Percentiles rank a stretch among this genome's conserved stretches.
Conservation (phyloP, 228 moss, liverwort and hornwort genomes). For the Sphagnum fallax region DNA sequence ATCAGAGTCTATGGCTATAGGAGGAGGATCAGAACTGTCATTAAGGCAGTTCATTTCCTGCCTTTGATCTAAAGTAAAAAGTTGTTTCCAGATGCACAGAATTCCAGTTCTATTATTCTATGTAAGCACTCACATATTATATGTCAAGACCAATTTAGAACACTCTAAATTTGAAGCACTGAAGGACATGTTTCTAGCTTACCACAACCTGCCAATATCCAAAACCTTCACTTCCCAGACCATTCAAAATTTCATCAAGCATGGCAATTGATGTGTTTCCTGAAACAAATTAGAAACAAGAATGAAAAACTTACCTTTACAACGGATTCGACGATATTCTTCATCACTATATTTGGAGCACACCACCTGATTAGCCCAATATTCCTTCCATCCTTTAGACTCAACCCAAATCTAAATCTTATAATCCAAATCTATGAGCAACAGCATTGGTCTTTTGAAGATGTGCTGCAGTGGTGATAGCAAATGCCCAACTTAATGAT, state of each 20-base stretch:
- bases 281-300: no score
- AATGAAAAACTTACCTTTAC: slow-evolving; percentile 39
- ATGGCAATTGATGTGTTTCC: no score
- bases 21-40: no score
- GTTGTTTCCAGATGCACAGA: no score
- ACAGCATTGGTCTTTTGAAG: neutral
- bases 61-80: no score
- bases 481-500: no score
- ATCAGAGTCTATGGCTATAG: no score
- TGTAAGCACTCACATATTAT: no score
- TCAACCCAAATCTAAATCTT: neutral
- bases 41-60: no score
- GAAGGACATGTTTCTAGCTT: neutral
- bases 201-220: neutral
- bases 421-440: neutral
- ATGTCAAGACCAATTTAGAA: no score
- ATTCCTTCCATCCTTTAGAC: neutral
- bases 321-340: slow-evolving; percentile 73
- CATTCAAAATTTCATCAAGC: neutral
- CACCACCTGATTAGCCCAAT: slow-evolving; percentile 43
- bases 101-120: no score
- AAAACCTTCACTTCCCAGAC: neutral
- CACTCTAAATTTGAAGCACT: no score
- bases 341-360: slow-evolving; percentile 84
- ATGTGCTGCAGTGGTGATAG: neutral